phyloP scores from a whole-genome alignment of 179 eudicot genomes.

The Corrigiola litoralis region DNA sequence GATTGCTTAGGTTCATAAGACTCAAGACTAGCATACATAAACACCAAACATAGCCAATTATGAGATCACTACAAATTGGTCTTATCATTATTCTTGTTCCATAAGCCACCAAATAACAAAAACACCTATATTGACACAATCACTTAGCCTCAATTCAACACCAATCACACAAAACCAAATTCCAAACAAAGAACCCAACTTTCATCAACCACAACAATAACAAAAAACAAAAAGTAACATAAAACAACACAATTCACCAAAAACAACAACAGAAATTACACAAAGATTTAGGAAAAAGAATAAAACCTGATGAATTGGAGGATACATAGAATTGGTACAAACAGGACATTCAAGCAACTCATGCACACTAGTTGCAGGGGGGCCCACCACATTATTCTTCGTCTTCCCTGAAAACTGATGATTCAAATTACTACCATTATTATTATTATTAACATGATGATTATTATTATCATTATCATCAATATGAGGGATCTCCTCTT shows the following conservation, averaged over 20 bases:
- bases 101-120: background rate
- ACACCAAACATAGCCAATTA: background rate
- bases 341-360: conserved; percentile 87
- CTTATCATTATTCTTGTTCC: background rate
- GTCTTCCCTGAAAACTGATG: conserved; percentile 30
- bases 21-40: background rate
- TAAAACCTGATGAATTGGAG: conserved; percentile 84
- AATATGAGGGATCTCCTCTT: conserved; percentile 30
- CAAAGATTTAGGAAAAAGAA: background rate
- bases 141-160: background rate
- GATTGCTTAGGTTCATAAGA: background rate
- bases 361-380: conserved; percentile 51
- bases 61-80: background rate
- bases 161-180: conserved; percentile 1
- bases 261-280: background rate
- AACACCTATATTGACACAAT: background rate
- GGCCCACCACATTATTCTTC: conserved; percentile 16
- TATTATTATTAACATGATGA: conserved; percentile 7
- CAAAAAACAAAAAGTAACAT: background rate
- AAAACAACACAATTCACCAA: background rate
- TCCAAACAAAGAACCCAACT: conserved; percentile 8
- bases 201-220: conserved; percentile 2
- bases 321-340: conserved; percentile 79
- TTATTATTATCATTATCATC: conserved; percentile 14
- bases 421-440: no score